phyloP scores from a whole-genome alignment of 805 yeast genomes.

The Cyberlindnera nakhonratchasimensis region DNA sequence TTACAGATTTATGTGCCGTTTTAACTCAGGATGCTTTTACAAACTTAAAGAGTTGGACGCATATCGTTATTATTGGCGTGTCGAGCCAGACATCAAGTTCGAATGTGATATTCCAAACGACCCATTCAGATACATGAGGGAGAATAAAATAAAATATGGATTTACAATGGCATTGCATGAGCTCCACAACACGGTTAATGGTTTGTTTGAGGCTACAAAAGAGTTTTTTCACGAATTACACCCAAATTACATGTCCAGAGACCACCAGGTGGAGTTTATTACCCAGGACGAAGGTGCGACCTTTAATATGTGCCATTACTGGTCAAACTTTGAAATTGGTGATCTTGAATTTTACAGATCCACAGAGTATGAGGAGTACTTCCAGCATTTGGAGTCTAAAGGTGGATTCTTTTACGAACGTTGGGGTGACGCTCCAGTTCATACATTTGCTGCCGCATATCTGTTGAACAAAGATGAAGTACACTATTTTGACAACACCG shows the following conservation, averaged over 20 bases:
- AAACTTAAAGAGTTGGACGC: constrained; percentile 52
- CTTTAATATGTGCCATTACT: constrained; percentile 76
- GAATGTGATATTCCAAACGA: constrained; percentile 63
- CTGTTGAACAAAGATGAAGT: constrained; percentile 53
- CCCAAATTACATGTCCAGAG: constrained; percentile 44
- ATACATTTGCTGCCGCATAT: constrained; percentile 68
- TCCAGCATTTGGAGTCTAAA: constrained; percentile 54
- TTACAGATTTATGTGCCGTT: constrained; percentile 66
- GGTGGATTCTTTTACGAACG: constrained; percentile 87
- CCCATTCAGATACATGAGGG: constrained; percentile 56
- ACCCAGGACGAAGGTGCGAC: constrained; percentile 59
- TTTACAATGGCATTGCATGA: constrained; percentile 67
- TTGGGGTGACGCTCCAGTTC: constrained; percentile 96
- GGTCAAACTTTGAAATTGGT: constrained; percentile 79
- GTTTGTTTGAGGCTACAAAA: constrained; percentile 57
- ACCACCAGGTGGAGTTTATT: constrained; percentile 58
- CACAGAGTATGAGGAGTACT: constrained; percentile 53
- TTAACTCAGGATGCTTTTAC: constrained; percentile 53
- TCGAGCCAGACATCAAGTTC: constrained; percentile 64
- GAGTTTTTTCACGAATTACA: constrained; percentile 42
- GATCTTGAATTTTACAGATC: constrained; percentile 67
- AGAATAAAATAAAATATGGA: constrained; percentile 56
- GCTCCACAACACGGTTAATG: constrained; percentile 54
- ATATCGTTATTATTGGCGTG: constrained; percentile 75
- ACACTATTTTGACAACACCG: constrained; percentile 72